These are phyloP conservation scores for Trichosporon asahii DNA, from an alignment of 1,284 basidiomycete genomes.

Conservation along the genomic window DNA sequence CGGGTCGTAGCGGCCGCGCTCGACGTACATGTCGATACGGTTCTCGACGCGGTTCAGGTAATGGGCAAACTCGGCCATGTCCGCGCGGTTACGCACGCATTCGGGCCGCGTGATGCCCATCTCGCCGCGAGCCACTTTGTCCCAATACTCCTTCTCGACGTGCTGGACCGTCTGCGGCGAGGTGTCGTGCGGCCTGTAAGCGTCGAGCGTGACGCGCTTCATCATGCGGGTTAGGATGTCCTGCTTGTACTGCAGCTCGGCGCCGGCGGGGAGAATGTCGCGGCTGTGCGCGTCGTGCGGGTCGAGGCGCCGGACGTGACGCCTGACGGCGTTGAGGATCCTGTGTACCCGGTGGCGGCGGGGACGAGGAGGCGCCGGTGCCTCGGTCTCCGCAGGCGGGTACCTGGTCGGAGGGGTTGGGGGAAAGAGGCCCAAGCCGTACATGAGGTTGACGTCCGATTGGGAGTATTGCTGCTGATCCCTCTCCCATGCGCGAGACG, in stretches of 20 bases:
- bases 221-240: too few relatives aligned
- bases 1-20: not conserved
- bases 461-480: not conserved
- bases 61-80: not conserved
- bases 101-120: not conserved
- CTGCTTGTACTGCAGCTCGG: too few relatives aligned
- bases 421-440: too few relatives aligned
- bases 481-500: not conserved
- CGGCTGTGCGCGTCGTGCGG: not conserved
- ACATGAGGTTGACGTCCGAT: not conserved
- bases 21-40: not conserved
- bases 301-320: not conserved
- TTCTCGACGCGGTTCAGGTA: not conserved
- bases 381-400: too few relatives aligned
- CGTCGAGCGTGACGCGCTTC: too few relatives aligned
- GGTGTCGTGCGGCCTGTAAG: too few relatives aligned
- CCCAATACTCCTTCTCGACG: not conserved
- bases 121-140: not conserved
- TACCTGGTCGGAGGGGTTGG: too few relatives aligned
- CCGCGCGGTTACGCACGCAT: not conserved
- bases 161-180: not conserved
- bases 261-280: not conserved
- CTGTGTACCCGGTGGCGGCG: too few relatives aligned
- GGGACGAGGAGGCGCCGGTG: too few relatives aligned
- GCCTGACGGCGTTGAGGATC: too few relatives aligned